These are phyloP conservation scores for Nothopassalora personata DNA, from an alignment of 2,329 filamentous ascomycete genomes.

Conservation along the genomic window DNA sequence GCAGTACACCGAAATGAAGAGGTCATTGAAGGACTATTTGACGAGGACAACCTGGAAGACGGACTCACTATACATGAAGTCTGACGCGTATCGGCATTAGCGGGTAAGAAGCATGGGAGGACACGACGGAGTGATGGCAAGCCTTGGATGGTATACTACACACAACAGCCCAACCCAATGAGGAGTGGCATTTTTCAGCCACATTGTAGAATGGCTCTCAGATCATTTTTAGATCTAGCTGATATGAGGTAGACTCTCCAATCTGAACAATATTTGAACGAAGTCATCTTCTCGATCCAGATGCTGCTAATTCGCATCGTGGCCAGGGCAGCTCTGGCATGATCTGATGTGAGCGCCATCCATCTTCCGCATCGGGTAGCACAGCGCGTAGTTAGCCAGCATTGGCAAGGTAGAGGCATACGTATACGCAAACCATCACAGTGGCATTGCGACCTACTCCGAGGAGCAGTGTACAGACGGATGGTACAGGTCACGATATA, in stretches of 20 bases:
- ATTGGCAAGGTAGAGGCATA: too few relatives aligned
- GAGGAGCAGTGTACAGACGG: too few relatives aligned
- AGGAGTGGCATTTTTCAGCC: conserved; percentile 5
- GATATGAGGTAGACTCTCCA: conserved; percentile 1
- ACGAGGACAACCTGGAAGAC: conserved; percentile 18
- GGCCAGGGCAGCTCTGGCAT: neutral
- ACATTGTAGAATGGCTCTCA: conserved; percentile 20
- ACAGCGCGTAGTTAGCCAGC: too few relatives aligned
- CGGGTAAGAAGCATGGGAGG: neutral
- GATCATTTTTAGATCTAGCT: conserved; percentile 1
- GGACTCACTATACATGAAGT: conserved; percentile 19
- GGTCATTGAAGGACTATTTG: conserved; percentile 18
- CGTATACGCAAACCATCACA: neutral
- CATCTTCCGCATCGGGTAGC: too few relatives aligned
- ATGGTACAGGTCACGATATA: neutral
- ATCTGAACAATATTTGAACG: neutral
- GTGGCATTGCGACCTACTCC: neutral
- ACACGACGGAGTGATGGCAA: neutral
- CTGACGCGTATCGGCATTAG: conserved; percentile 9
- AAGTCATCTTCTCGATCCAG: neutral
- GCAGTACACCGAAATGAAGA: conserved; percentile 11
- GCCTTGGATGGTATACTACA: neutral
- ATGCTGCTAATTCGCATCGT: neutral
- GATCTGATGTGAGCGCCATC: neutral
- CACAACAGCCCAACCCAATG: neutral